These are phyloP conservation scores for Claviceps africana DNA, from an alignment of 2,329 filamentous ascomycete species.

Conservation along the genomic window DNA sequence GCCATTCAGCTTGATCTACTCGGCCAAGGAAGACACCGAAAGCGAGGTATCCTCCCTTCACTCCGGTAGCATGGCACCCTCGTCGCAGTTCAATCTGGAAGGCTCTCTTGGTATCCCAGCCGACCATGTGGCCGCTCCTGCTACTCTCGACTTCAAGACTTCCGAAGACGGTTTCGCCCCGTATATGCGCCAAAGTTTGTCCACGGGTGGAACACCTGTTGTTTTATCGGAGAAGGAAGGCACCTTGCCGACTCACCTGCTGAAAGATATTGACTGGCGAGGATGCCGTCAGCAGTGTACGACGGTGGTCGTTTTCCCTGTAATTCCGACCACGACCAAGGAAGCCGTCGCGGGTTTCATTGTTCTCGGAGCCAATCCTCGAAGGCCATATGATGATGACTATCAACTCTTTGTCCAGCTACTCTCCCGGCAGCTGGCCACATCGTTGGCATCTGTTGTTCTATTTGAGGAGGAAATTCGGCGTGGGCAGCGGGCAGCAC, in stretches of 20 bases:
- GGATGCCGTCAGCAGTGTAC: constrained; percentile 58
- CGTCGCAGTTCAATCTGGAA: constrained; percentile 55
- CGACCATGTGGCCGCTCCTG: constrained; percentile 46
- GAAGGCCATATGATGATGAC: constrained; percentile 66
- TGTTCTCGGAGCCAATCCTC: constrained; percentile 64
- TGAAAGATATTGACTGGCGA: constrained; percentile 54
- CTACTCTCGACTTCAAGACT: constrained; percentile 52
- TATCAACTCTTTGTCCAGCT: constrained; percentile 67
- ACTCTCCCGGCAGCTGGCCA: constrained; percentile 60
- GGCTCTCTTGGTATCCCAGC: constrained; percentile 54
- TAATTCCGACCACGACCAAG: constrained; percentile 58
- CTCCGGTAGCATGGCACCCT: constrained; percentile 48
- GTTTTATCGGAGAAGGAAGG: constrained; percentile 53
- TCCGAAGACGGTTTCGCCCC: constrained; percentile 62
- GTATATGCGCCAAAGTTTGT: constrained; percentile 62
- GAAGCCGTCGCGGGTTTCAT: constrained; percentile 66
- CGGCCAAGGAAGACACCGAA: constrained; percentile 54
- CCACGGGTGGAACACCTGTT: constrained; percentile 48
- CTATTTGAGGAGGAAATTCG: constrained; percentile 74
- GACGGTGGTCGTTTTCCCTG: constrained; percentile 62
- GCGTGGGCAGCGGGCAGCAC: constrained; percentile 58
- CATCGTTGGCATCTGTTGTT: constrained; percentile 67
- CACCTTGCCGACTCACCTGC: constrained; percentile 48
- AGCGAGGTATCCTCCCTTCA: constrained; percentile 60
- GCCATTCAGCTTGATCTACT: constrained; percentile 66